Evolutionary conservation across 345 rosid genomes (phyloP), one percentile per base, ranked within the genome.

Genomic region (Dovyalis caffra): DNA sequence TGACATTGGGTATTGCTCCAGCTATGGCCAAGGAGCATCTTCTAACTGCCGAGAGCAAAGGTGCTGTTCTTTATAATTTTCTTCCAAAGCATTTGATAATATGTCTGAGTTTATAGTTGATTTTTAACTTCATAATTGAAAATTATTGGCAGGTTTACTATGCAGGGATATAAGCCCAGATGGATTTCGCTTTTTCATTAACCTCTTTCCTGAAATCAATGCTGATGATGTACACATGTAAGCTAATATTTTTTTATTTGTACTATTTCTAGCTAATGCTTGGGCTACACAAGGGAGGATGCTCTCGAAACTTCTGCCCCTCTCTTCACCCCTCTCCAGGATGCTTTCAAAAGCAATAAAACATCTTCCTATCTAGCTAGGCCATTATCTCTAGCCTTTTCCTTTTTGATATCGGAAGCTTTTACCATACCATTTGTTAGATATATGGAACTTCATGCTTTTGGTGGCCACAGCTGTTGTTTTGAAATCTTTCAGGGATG

Each of bases 1-100:
- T 91, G 85, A 88, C 92, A 32, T 80, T 93, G 73, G 97, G 90
- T 71, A 92, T 95, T 68, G 97, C 98, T 72, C 98, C 99, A 70
- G 98, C 99, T 67, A 87, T 95, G 98, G 99, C 99, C 49, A 93
- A 95, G 83, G 98, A 95, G 83, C 97, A 90, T 80, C 96, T 95
- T 79, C 85, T 93, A 60, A 81, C 89, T 69, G 97, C 99, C 64
- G 98, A 93, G 83, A 92, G 87, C 86, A 88, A 82, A 88, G 99
- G 99, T 91, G 71, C 56, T 28, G 15, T 70, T 58, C 65, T 69
- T 18, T 35, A 56, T 57, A 23, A n/a, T 26, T 75, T 79, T 68
- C 29, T 33, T 7, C 71, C 75, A 61, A 71, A 49, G 38, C 64
- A 29, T 74, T 20, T 51, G 57, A 21, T 51, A 1, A 51, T 20